Percentiles rank a stretch among this genome's conserved stretches.
These are phyloP conservation scores for Pseudopyrenochaeta lycopersici DNA, from an alignment of 2,329 filamentous ascomycete genomes.

Conservation along the genomic window DNA sequence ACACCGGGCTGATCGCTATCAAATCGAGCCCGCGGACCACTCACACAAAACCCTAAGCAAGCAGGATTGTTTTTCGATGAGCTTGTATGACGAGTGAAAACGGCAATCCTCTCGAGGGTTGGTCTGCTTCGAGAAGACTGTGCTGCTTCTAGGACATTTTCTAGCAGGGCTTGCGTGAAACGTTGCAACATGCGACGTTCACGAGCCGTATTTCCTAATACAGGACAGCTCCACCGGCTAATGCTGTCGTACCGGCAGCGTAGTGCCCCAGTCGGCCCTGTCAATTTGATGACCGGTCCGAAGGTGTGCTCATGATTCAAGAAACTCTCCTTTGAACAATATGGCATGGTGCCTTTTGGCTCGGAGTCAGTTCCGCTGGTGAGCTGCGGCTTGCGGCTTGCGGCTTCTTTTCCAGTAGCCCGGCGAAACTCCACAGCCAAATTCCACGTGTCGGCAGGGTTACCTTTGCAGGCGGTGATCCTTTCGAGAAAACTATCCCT, in stretches of 20 bases:
- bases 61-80: slow-evolving; percentile 15
- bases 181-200: slow-evolving; percentile 36
- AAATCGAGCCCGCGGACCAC: slow-evolving; percentile 19
- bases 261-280: slow-evolving; percentile 22
- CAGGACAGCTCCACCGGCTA: slow-evolving; percentile 33
- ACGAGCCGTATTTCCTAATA: slow-evolving; percentile 34
- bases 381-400: slow-evolving; percentile 24
- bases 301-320: slow-evolving; percentile 8
- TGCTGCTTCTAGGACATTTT: slow-evolving; percentile 13
- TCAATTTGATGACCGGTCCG: slow-evolving; percentile 25
- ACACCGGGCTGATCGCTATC: slow-evolving; percentile 31
- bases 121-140: slow-evolving; percentile 22
- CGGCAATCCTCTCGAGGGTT: slow-evolving; percentile 10
- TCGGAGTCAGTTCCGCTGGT: slow-evolving; percentile 19
- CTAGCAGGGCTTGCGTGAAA: slow-evolving; percentile 31
- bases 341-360: slow-evolving; percentile 11
- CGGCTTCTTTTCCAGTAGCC: slow-evolving; percentile 33
- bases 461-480: slow-evolving; percentile 38
- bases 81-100: slow-evolving; percentile 22
- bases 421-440: slow-evolving; percentile 31
- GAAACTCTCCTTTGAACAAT: slow-evolving; percentile 15
- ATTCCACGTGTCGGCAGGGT: slow-evolving; percentile 50
- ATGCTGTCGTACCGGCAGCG: slow-evolving; percentile 33
- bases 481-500: slow-evolving; percentile 34
- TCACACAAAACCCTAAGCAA: slow-evolving; percentile 12